Base-by-base conservation (phyloP, 345 rosid species). In the Aegle marmelos region DNA sequence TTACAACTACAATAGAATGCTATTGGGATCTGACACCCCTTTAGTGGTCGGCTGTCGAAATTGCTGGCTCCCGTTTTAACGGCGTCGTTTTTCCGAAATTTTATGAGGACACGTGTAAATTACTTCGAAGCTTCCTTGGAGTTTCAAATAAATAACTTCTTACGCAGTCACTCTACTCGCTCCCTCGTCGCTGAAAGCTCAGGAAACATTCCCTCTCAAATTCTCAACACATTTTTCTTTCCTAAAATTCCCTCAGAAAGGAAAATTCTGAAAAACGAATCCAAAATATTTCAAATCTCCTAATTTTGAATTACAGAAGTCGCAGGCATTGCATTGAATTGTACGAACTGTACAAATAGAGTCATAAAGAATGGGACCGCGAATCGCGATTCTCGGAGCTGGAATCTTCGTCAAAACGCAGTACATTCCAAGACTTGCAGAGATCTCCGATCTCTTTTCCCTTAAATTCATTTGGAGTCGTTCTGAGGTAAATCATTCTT, bases 381-480 rank as follows among this genome's bases (percentile, higher is more conserved):
- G 84, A 75, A 86, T 96, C 34, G 98, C 97, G 17, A 86, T 96
- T 76, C 82, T 92, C 65, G 99, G 98, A 68, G 97, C 97, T 39
- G 99, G 98, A 74, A 96, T 91, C 90, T 96, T 93, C 88, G 98
- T 93, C 59, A 94, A 86, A 73, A 87, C 90, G 34, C 97, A 92
- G 70, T 96, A 96, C 86, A 86, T 96, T 70, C 97, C 99, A 0
- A 82, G 96, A 63, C 87, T 93, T 10, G 82, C 95, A 56, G 98
- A 96, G 90, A 92, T 96, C 86, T 88, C 99, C 56, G 76, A 91
- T 90, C 91, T 91, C 76, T 74, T 96, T 66, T 67, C 57, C 77
- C 83, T 93, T 67, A 91, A 85, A 77, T 81, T 85, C 70, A 93
- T 95, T 67, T 95, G 99, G 99, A 95, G 99, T 83, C 97, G 99